A percentile compares a stretch with the other conserved stretches of the same genome.
These are phyloP conservation scores for Ceraceosorus bombacis DNA, from an alignment of 1,284 basidiomycete genomes.

Conservation along the genomic window DNA sequence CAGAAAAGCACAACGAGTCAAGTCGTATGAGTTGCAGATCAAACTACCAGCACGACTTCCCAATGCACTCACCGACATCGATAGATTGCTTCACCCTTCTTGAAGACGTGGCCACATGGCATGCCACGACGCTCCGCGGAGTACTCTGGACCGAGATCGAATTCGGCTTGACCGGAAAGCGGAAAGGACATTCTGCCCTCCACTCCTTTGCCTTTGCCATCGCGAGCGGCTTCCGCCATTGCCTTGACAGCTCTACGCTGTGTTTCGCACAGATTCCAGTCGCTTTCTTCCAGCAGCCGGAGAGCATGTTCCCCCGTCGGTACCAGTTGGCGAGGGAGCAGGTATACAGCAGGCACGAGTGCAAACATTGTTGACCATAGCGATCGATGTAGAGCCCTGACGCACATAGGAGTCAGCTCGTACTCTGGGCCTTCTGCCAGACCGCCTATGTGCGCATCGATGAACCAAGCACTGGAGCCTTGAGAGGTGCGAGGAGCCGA, in stretches of 20 bases:
- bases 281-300: slow-evolving; percentile 20
- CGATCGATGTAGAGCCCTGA: not conserved
- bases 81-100: slow-evolving; percentile 48
- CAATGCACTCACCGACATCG: slow-evolving; percentile 33
- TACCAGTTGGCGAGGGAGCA: slow-evolving; percentile 23
- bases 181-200: slow-evolving; percentile 13
- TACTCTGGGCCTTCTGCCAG: no score
- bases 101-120: slow-evolving; percentile 48
- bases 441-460: no score
- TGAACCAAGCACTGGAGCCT: no score
- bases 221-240: slow-evolving; percentile 13
- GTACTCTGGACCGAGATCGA: slow-evolving; percentile 36
- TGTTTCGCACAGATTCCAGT: slow-evolving; percentile 30
- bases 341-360: slow-evolving; percentile 19
- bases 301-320: slow-evolving; percentile 21
- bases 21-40: not conserved
- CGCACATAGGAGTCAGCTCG: no score
- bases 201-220: slow-evolving; percentile 24
- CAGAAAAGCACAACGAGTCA: not conserved
- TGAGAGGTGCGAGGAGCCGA: no score
- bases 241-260: slow-evolving; percentile 27
- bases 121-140: slow-evolving; percentile 38
- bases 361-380: slow-evolving; percentile 17
- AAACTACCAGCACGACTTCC: not conserved
- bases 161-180: slow-evolving; percentile 17